Evolutionary conservation across 2,329 filamentous ascomycete species (phyloP).

Genomic region (Fusarium pseudoanthophilum): DNA sequence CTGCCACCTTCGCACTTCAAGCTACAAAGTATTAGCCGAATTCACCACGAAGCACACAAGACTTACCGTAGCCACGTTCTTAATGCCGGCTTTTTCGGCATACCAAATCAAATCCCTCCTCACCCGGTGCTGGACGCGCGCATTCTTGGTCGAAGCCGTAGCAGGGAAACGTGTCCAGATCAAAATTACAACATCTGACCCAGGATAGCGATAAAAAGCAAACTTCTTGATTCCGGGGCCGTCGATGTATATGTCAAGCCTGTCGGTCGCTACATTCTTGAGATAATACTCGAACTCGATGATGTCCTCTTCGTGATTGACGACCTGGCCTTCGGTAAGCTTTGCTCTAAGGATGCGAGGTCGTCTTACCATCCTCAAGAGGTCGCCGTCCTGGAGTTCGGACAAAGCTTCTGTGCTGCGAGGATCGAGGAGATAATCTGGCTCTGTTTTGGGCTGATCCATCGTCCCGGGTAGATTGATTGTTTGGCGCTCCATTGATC

Average conservation of each 20-base stretch:
- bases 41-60: rapidly evolving
- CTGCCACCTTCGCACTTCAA: neutral
- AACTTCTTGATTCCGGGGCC: neutral
- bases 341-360: rapidly evolving
- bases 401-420: neutral
- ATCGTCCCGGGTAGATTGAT: neutral
- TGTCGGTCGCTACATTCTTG: neutral
- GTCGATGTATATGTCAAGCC: no score
- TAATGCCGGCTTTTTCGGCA: neutral
- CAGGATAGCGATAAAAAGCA: slow-evolving; percentile 9
- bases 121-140: neutral
- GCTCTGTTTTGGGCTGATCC: neutral
- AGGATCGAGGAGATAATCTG: neutral
- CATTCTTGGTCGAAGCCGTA: slow-evolving; percentile 1
- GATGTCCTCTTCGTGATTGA: neutral
- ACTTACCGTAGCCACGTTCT: neutral
- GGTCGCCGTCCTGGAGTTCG: slow-evolving; percentile 11
- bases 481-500: neutral
- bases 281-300: neutral
- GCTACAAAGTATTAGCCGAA: neutral
- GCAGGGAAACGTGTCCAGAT: slow-evolving; percentile 18
- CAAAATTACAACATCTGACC: slow-evolving; percentile 3
- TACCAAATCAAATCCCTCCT: slow-evolving; percentile 6
- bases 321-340: neutral
- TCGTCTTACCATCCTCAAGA: slow-evolving; percentile 8